Evolutionary conservation across 108 stramenopile species (phyloP).

Genomic region (Conticribra weissflogii): DNA sequence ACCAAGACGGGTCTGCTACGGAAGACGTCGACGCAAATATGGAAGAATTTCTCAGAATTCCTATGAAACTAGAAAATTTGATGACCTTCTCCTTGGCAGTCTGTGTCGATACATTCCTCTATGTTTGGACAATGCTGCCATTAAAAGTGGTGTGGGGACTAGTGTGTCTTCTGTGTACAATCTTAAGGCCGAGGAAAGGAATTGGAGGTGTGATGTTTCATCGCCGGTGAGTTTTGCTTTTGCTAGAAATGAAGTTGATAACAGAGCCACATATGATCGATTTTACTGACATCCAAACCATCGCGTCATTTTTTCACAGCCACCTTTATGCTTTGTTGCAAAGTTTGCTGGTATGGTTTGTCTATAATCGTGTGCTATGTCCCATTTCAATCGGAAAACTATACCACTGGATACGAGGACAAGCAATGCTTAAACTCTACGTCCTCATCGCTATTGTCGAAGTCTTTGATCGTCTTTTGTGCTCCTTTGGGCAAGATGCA

Average conservation of each 20-base stretch:
- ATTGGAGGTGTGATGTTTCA: conserved; percentile 37
- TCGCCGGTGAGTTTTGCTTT: conserved; percentile 24
- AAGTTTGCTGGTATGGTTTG: conserved; percentile 68
- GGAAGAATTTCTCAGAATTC: conserved; percentile 95
- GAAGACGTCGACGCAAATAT: conserved; percentile 86
- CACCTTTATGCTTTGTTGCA: conserved; percentile 91
- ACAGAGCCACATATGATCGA: too few relatives aligned
- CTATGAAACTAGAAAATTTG: conserved; percentile 84
- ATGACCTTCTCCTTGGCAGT: conserved; percentile 90
- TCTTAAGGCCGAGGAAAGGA: conserved; percentile 27
- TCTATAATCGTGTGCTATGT: conserved; percentile 67
- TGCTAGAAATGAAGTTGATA: too few relatives aligned
- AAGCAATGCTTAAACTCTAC: conserved; percentile 98
- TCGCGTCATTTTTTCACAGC: conserved; percentile 50
- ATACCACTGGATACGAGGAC: conserved; percentile 98
- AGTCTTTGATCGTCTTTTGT: conserved; percentile 94
- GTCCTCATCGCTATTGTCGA: conserved; percentile 96
- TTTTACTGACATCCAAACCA: too few relatives aligned
- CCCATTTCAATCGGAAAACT: conserved; percentile 88
- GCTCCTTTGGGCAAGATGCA: conserved; percentile 96
- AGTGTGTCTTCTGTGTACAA: conserved; percentile 43
- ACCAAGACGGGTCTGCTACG: conserved; percentile 52
- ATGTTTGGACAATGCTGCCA: conserved; percentile 91
- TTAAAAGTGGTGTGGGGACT: conserved; percentile 78
- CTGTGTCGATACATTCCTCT: conserved; percentile 94